Conservation (phyloP, 768 basidiomycete genomes). For the Pholiota molesta region DNA sequence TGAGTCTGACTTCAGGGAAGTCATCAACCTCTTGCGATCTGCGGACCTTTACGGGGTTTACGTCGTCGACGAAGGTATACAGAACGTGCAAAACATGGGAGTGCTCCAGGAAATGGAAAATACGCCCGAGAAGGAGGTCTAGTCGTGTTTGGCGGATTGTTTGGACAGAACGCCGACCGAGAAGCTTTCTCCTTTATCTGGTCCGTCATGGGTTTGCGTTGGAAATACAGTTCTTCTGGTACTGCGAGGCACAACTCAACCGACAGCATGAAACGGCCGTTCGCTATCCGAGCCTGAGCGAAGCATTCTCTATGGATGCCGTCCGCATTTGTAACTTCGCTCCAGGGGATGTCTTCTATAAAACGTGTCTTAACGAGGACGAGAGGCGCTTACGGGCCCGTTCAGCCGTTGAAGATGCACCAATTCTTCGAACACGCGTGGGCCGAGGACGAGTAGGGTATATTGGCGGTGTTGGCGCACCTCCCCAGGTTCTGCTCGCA, state of each 20-base stretch:
- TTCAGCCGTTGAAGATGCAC: constrained; percentile 18
- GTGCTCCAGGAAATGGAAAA: constrained; percentile 24
- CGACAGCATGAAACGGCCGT: constrained; percentile 15
- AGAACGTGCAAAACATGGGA: constrained; percentile 16
- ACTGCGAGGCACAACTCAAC: constrained; percentile 15
- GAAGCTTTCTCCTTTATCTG: constrained; percentile 26
- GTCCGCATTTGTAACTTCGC: constrained; percentile 14
- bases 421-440: constrained; percentile 27
- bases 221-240: constrained; percentile 18
- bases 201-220: constrained; percentile 21
- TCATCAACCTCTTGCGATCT: constrained; percentile 24
- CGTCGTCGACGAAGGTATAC: constrained; percentile 28
- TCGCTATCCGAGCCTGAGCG: constrained; percentile 15
- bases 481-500: constrained; percentile 31
- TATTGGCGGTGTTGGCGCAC: constrained; percentile 36
- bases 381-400: not conserved
- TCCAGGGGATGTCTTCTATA: constrained; percentile 18
- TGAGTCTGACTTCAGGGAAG: constrained; percentile 9
- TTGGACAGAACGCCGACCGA: constrained; percentile 19
- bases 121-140: constrained; percentile 32
- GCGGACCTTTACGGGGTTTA: constrained; percentile 31
- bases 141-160: constrained; percentile 32
- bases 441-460: constrained; percentile 36
- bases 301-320: constrained; percentile 16
- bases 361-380: constrained; percentile 1